Percentiles rank a stretch among this genome's conserved stretches.
Conservation (phyloP, 2,329 filamentous ascomycete species). For the Diaporthe citri region DNA sequence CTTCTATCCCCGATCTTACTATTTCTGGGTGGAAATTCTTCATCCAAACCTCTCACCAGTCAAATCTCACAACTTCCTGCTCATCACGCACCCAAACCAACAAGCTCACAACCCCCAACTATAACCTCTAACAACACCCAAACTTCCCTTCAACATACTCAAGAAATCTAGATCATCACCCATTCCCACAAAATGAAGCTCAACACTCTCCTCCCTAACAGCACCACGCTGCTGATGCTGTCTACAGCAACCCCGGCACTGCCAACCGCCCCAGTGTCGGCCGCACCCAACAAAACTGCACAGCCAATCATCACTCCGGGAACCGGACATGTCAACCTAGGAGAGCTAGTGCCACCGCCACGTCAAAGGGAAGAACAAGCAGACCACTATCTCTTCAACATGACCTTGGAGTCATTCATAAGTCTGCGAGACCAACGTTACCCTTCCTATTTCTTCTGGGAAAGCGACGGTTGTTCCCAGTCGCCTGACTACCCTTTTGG, state of each 20-base stretch:
- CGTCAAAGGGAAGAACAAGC: not conserved
- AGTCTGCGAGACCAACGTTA: not conserved
- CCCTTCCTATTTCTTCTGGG: slow-evolving; percentile 13
- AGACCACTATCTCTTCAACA: slow-evolving; percentile 3
- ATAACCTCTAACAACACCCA: not conserved
- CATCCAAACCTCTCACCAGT: not conserved
- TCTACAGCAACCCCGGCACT: not conserved
- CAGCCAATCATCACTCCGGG: not conserved
- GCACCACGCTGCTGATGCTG: not conserved
- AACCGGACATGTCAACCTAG: slow-evolving; percentile 1
- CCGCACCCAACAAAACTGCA: not conserved
- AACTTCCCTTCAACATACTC: not conserved
- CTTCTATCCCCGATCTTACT: too few species aligned
- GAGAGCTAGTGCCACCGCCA: not conserved
- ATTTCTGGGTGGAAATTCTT: not conserved
- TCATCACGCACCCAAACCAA: too few species aligned
- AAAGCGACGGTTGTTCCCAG: slow-evolving; percentile 12
- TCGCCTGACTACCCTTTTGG: not conserved
- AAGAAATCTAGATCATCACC: not conserved
- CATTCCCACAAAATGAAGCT: not conserved
- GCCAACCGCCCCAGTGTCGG: not conserved
- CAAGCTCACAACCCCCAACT: not conserved
- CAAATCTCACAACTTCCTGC: not conserved
- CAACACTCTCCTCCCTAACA: not conserved
- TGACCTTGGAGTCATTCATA: not conserved